phyloP scores from a whole-genome alignment of 2,329 filamentous ascomycete species.

The Sphaerulina vaccinii region DNA sequence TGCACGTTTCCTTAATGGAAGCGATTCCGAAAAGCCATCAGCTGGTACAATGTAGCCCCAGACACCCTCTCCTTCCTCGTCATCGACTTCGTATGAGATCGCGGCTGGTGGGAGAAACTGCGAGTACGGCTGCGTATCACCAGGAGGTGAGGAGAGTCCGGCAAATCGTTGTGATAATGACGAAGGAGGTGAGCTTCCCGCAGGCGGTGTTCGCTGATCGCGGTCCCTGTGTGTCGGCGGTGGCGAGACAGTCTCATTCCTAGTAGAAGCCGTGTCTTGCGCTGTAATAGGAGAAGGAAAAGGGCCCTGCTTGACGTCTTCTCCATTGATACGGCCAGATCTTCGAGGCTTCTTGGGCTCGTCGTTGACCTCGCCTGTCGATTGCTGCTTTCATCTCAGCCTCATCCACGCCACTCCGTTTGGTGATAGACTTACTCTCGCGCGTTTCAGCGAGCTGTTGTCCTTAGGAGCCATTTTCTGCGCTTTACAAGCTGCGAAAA shows the following conservation, averaged over 20 bases:
- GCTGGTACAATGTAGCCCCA: slow-evolving; percentile 94
- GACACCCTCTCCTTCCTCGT: slow-evolving; percentile 80
- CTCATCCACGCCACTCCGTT: background rate
- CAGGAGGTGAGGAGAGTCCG: slow-evolving; percentile 63
- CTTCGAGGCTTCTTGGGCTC: slow-evolving; percentile 82
- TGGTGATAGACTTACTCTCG: slow-evolving; percentile 58
- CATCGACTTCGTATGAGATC: slow-evolving; percentile 76
- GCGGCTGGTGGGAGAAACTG: slow-evolving; percentile 74
- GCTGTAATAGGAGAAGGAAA: slow-evolving; percentile 80
- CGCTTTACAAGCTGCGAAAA: background rate
- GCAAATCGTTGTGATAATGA: slow-evolving; percentile 29
- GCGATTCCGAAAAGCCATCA: slow-evolving; percentile 53
- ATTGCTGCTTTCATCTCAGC: slow-evolving; percentile 54
- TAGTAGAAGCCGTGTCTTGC: slow-evolving; percentile 60
- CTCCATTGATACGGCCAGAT: slow-evolving; percentile 63
- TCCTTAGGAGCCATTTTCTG: slow-evolving; percentile 47
- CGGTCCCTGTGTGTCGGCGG: slow-evolving; percentile 23
- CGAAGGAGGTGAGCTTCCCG: slow-evolving; percentile 30
- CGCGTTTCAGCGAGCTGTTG: slow-evolving; percentile 83
- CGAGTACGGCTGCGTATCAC: slow-evolving; percentile 70
- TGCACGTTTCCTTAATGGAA: slow-evolving; percentile 74
- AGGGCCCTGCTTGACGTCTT: slow-evolving; percentile 57
- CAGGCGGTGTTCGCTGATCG: slow-evolving; percentile 46
- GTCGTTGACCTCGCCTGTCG: slow-evolving; percentile 61
- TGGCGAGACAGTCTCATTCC: slow-evolving; percentile 1